Evolutionary conservation across 805 yeast genomes (phyloP), one percentile per base, ranked within the genome.

Genomic region (Teunomyces atbi): DNA sequence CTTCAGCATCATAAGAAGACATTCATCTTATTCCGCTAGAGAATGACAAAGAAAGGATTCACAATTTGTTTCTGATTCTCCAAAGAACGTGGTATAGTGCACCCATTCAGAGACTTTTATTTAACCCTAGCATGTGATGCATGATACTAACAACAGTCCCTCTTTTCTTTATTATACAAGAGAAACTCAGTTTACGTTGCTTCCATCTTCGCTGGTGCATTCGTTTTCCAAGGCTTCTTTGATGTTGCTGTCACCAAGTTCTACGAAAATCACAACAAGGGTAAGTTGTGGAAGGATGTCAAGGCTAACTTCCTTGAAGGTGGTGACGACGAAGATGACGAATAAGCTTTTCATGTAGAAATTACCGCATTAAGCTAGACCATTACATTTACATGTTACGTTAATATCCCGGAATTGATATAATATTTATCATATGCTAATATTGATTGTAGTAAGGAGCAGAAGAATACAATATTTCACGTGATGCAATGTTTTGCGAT

Each of bases 141-240:
- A 12, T n/a, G 12, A n/a, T 36, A 60, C 65, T 60, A 60, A 60
- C 64, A 6, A 36, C 33, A 60, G 64, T 56, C 62, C 40, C 50
- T 61, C 23, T 40, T 49, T 13, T 41, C 51, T 30, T 36, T 58
- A 30, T 55, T 61, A 39, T 48, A 54, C 80, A 89, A 89, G 81
- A 88, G 97, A 80, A 91, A 92, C 82, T 81, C 97, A 41, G 76
- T 86, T 52, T 89, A 79, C 71, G 96, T 91, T 52, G 88, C 89
- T 55, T 76, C 94, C 52, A 76, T 91, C 51, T 85, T 91, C 58
- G 85, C 82, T 42, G 82, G 87, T 60, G 90, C 97, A 41, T 91
- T 91, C 64, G 82, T 83, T 52, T 89, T 90, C 80, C 92, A 89
- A 74, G 84, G 83, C 43, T 76, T 77, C 61, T 86, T 86, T 56